These are phyloP conservation scores for Aspergillus nomiae DNA, from an alignment of 2,329 filamentous ascomycete species.

Conservation along the genomic window DNA sequence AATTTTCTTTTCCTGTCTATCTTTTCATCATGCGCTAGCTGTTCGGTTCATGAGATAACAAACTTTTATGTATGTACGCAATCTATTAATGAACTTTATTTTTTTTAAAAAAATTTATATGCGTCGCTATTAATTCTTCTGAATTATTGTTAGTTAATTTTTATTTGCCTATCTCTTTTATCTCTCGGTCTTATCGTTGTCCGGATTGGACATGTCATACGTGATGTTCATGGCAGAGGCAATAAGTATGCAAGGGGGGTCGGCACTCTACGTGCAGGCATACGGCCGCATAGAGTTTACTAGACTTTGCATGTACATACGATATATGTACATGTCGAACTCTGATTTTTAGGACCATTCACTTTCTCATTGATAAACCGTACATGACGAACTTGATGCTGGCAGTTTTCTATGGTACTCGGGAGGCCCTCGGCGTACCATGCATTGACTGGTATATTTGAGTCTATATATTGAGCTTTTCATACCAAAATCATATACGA, in stretches of 20 bases:
- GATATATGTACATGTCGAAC: neutral
- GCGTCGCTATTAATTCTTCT: neutral
- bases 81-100: conserved; percentile 9
- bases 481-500: neutral
- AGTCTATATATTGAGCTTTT: neutral
- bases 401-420: neutral
- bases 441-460: neutral
- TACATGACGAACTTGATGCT: neutral
- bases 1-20: neutral
- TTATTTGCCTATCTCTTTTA: neutral
- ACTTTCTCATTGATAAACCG: neutral
- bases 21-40: neutral
- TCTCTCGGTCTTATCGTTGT: neutral
- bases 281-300: neutral
- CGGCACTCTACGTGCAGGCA: neutral
- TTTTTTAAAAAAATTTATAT: neutral
- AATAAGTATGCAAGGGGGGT: neutral
- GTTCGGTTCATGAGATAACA: conserved; percentile 1
- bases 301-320: neutral
- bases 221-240: neutral
- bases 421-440: neutral
- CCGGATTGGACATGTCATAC: neutral
- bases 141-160: neutral
- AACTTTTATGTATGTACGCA: conserved; percentile 8
- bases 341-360: neutral